Conservation (phyloP, 805 yeast genomes). For the Yarrowia alimentaria region DNA sequence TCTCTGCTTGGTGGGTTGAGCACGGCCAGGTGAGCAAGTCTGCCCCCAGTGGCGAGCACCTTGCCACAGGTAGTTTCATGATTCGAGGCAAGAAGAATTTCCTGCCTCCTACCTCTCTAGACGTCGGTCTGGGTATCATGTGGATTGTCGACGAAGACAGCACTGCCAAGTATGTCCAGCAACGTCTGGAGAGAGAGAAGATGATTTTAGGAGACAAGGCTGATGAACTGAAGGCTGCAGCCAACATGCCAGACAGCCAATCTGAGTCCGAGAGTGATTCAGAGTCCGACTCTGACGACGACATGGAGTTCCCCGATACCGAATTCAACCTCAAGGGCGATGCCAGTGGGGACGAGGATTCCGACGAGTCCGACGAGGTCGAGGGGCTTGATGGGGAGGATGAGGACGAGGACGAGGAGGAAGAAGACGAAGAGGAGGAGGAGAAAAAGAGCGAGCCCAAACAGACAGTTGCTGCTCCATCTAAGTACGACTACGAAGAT, state of each 20-base stretch:
- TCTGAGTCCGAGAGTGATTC: conserved; percentile 22
- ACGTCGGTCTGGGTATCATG: conserved; percentile 83
- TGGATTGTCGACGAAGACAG: conserved; percentile 66
- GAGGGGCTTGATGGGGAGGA: conserved; percentile 27
- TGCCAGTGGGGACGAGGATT: conserved; percentile 8
- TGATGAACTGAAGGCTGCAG: conserved; percentile 34
- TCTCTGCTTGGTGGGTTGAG: conserved; percentile 82
- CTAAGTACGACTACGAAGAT: conserved; percentile 23
- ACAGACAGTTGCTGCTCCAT: not conserved
- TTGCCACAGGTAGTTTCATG: conserved; percentile 62
- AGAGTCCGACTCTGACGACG: conserved; percentile 34
- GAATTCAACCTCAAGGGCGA: conserved; percentile 33
- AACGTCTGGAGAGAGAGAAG: conserved; percentile 28
- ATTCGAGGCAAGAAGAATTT: conserved; percentile 52
- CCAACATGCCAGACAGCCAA: conserved; percentile 4
- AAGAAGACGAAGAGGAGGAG: conserved; percentile 14
- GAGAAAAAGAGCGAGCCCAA: not conserved
- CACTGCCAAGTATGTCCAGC: conserved; percentile 40
- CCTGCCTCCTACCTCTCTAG: conserved; percentile 73
- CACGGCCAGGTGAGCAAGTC: conserved; percentile 68
- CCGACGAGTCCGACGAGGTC: too few species aligned
- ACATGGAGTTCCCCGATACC: conserved; percentile 37
- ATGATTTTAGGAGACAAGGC: conserved; percentile 28
- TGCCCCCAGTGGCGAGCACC: conserved; percentile 46
- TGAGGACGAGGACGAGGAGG: conserved; percentile 9